Evolutionary conservation across 441 rosid species (phyloP).

Genomic region (Euphorbia schlechtendalii): DNA sequence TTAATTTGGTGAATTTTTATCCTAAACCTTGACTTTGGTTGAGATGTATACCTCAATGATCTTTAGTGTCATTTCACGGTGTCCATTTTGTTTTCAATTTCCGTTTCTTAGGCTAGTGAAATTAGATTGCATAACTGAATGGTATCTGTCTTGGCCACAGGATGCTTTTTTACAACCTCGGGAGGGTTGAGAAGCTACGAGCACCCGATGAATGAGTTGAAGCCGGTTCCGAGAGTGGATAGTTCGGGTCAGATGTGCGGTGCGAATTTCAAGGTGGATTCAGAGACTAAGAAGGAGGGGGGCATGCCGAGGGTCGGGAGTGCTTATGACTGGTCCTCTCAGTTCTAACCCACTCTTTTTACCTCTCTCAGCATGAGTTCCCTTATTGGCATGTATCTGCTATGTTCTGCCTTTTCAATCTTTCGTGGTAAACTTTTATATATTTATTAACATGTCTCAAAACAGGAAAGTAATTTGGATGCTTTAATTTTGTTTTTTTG

Average conservation of each 20-base stretch:
- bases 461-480: slow-evolving; percentile 16
- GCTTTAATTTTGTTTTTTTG: slow-evolving; percentile 28
- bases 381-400: slow-evolving; percentile 3
- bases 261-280: slow-evolving; percentile 75
- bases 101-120: no score
- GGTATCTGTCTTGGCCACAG: slow-evolving; percentile 28
- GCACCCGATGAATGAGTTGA: slow-evolving; percentile 81
- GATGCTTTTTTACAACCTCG: slow-evolving; percentile 86
- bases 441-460: no score
- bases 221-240: slow-evolving; percentile 92
- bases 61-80: no score
- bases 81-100: no score
- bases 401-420: slow-evolving; percentile 7
- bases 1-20: neutral
- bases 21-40: no score
- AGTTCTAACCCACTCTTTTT: slow-evolving; percentile 32
- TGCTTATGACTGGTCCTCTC: slow-evolving; percentile 79
- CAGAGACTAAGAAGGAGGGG: slow-evolving; percentile 56
- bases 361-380: no score
- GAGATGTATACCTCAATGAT: no score
- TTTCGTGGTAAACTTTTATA: slow-evolving; percentile 14
- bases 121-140: no score
- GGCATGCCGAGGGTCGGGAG: slow-evolving; percentile 92
- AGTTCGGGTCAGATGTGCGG: slow-evolving; percentile 91
- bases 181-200: slow-evolving; percentile 94